These are phyloP conservation scores for Wickerhamiella nectarea DNA, from an alignment of 805 yeast genomes.

Conservation along the genomic window DNA sequence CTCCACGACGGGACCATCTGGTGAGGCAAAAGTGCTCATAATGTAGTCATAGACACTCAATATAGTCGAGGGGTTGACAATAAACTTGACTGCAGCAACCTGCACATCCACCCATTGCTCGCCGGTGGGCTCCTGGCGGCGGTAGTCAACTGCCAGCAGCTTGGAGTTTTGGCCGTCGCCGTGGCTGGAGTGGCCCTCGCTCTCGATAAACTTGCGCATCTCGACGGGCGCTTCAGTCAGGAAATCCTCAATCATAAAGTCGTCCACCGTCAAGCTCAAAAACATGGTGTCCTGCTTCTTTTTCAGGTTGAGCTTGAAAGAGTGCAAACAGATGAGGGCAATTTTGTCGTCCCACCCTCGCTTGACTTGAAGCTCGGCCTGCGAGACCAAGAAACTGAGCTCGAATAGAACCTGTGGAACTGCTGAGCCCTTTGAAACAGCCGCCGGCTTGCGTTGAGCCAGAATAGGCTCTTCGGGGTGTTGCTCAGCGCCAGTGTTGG, in stretches of 20 bases:
- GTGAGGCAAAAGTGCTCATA: conserved; percentile 78
- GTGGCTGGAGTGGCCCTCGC: conserved; percentile 34
- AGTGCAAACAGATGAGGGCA: conserved; percentile 59
- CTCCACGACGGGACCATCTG: conserved; percentile 22
- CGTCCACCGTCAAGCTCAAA: conserved; percentile 49
- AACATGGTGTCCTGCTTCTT: conserved; percentile 47
- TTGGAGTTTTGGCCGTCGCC: conserved; percentile 2
- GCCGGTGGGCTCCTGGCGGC: conserved; percentile 24
- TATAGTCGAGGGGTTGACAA: conserved; percentile 62
- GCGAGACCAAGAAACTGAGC: conserved; percentile 53
- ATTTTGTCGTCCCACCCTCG: conserved; percentile 61
- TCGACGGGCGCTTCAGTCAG: conserved; percentile 54
- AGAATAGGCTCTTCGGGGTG: neutral
- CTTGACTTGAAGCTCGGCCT: conserved; percentile 45
- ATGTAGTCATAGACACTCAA: conserved; percentile 69
- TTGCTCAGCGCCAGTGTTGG: conserved; percentile 27
- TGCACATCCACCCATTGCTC: conserved; percentile 65
- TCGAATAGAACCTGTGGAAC: conserved; percentile 52
- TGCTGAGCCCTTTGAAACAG: neutral
- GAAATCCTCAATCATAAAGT: conserved; percentile 60
- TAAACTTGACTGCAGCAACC: conserved; percentile 65
- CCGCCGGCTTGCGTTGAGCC: neutral
- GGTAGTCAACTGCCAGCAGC: conserved; percentile 14
- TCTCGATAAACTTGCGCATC: conserved; percentile 55
- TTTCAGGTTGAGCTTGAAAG: conserved; percentile 44